Percentiles rank a stretch among this genome's conserved stretches.
These are phyloP conservation scores for Cryphonectria naterciae DNA, from an alignment of 2,329 filamentous ascomycete species.

Conservation along the genomic window DNA sequence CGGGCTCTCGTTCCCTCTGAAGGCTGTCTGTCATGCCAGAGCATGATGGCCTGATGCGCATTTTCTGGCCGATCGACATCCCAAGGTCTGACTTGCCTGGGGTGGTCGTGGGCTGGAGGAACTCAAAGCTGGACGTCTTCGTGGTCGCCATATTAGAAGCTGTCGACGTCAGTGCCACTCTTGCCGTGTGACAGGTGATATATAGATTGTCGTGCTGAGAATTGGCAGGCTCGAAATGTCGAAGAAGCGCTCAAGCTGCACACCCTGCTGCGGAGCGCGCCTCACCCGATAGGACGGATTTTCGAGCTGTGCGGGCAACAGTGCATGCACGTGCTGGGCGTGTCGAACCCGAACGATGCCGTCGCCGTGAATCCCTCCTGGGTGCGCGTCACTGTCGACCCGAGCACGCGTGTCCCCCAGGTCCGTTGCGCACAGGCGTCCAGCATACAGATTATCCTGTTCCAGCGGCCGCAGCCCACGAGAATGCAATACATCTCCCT, in stretches of 20 bases:
- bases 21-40: slow-evolving; percentile 62
- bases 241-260: slow-evolving; percentile 85
- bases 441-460: slow-evolving; percentile 85
- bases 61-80: slow-evolving; percentile 96
- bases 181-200: background rate
- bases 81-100: slow-evolving; percentile 73
- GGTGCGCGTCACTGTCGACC: slow-evolving; percentile 64
- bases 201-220: slow-evolving; percentile 35
- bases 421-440: slow-evolving; percentile 74
- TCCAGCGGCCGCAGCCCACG: slow-evolving; percentile 80
- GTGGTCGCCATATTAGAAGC: slow-evolving; percentile 88
- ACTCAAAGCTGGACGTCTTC: slow-evolving; percentile 87
- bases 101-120: slow-evolving; percentile 93
- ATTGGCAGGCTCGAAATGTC: slow-evolving; percentile 70
- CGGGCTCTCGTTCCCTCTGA: slow-evolving; percentile 34
- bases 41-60: slow-evolving; percentile 89
- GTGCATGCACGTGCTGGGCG: slow-evolving; percentile 83
- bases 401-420: slow-evolving; percentile 61
- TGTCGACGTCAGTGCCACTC: slow-evolving; percentile 71
- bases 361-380: slow-evolving; percentile 68
- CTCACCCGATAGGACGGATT: slow-evolving; percentile 78
- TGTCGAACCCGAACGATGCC: slow-evolving; percentile 68
- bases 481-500: slow-evolving; percentile 97
- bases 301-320: slow-evolving; percentile 82
- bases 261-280: slow-evolving; percentile 80